Base-by-base conservation (phyloP, 1,284 basidiomycete species). In the Fomitopsis pinicola region DNA sequence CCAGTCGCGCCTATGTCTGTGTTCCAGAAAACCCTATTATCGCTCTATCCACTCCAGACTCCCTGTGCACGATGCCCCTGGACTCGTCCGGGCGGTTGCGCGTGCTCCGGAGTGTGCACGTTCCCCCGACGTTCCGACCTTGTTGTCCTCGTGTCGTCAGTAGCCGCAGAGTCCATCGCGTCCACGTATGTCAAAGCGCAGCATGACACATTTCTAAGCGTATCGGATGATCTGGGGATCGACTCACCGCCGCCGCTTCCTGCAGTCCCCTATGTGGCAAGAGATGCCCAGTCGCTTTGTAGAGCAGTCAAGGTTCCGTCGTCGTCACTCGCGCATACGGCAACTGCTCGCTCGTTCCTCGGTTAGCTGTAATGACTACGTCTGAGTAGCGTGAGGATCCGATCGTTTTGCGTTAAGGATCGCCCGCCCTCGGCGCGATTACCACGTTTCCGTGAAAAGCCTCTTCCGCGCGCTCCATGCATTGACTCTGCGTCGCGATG, bases 1-100 rank as follows among this genome's bases (percentile, higher is more conserved):
- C 57, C 63, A 66, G 64, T 64, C 71, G 69, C 68, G 65, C 67
- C 68, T 66, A 71, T 68, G 67, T 68, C 68, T 44, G 40, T 50
- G 28, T 60, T 48, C 68, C 65, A 52, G 48, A 57, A 64, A 38
- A 30, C 59, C 40, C 35, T 46, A 55, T 53, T 28, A 46, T 58
- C 40, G 38, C 50, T 50, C 46, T 54, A 45, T 61, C 38, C 42
- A 42, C 42, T 35, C 28, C 35, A 30, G 40, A 50, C 42, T 33
- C 56, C 48, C 7, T 42, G 36, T 42, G 44, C 53, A 56, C 50
- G 57, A 52, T 58, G 56, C 53, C 55, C 14, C 52, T 58, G 38
- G 57, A 26, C 59, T 55, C 62, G 60, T 35, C 35, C 61, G 38
- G 36, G 59, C 62, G 54, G 58, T 62, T 57, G 33, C 59, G 52